A percentile compares a stretch with the other conserved stretches of the same genome.
These are phyloP conservation scores for Magnaporthales sp. DNA, from an alignment of 2,329 filamentous ascomycete species.

Conservation along the genomic window DNA sequence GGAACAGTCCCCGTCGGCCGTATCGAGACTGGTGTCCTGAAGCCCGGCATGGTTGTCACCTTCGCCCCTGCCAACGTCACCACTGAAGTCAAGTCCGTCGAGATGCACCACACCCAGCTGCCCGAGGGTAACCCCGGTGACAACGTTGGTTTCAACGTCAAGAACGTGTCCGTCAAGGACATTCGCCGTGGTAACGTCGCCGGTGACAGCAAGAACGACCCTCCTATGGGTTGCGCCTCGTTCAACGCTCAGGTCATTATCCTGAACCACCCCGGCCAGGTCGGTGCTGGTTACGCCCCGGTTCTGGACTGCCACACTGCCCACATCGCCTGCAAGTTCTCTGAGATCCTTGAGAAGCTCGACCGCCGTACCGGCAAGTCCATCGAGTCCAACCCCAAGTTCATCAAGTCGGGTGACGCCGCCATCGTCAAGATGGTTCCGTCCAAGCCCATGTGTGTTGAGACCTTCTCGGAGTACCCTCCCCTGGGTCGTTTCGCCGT, in stretches of 20 bases:
- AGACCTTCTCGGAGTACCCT: conserved; percentile 99
- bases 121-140: conserved; percentile 91
- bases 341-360: conserved; percentile 99
- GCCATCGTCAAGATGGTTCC: conserved; percentile 99
- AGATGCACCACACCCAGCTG: conserved; percentile 99
- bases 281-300: conserved; percentile 97
- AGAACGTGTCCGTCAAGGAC: conserved; percentile 99
- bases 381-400: conserved; percentile 86
- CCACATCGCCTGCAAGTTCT: conserved; percentile 99
- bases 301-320: conserved; percentile 99
- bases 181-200: conserved; percentile 99
- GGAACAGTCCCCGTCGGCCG: conserved; percentile 99
- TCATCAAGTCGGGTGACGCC: conserved; percentile 99
- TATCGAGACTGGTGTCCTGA: conserved; percentile 99
- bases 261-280: conserved; percentile 99
- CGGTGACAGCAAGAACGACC: conserved; percentile 99
- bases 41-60: conserved; percentile 88
- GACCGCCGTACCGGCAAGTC: conserved; percentile 99
- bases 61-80: conserved; percentile 98
- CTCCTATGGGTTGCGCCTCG: conserved; percentile 75
- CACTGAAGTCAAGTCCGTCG: conserved; percentile 99
- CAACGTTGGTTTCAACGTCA: conserved; percentile 99
- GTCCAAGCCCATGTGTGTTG: conserved; percentile 99
- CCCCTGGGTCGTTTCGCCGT: conserved; percentile 99
- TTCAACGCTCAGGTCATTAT: conserved; percentile 99